Base-by-base conservation (phyloP, 805 yeast genomes). In the Hyphopichia homilentoma region DNA sequence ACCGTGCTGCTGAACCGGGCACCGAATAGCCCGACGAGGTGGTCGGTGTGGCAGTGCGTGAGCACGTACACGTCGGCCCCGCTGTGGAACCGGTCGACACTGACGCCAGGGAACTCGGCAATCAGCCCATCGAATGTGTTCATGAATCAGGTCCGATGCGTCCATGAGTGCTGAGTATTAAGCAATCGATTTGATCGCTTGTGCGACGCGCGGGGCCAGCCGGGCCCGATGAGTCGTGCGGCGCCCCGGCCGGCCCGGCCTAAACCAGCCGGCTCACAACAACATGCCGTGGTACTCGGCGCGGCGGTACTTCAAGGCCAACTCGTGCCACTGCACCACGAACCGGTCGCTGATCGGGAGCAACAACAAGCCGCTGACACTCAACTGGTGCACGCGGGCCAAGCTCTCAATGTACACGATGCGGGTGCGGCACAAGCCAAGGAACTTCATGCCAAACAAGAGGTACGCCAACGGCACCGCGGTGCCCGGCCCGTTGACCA, bases 261-360 rank as follows among this genome's bases (percentile, higher is more conserved):
- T n/a, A n/a, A n/a, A n/a, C n/a, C n/a, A n/a, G n/a, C n/a, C 11
- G 7, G 12, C 12, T 56, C 54, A 86, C 1, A 86, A 87, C 29
- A 90, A 61, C 6, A 87, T 70, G 0, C 97, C 97, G 47, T 76
- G 68, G 52, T 76, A 87, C 47, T 85, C 95, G 1, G 86, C 75
- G 35, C 85, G 57, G 13, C 66, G 65, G 47, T 78, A 79, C 33
- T 54, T 49, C 14, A 48, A 40, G 6, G 70, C 66, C 34, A 93
- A 62, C 17, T 68, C 65, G 17, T 75, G 75, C 98, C 98, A 93
- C 54, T 93, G 98, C 6, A 93, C 97, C 1, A 93, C 49, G 39
- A 93, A 84, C 15, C 89, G 65, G 52, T 87, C 84, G 4, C 80
- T 68, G 4, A 93, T 61, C 3, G 87, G 87, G 40, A 83, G 65